Conservation (phyloP, 768 basidiomycete species). For the Leccinum boreale region DNA sequence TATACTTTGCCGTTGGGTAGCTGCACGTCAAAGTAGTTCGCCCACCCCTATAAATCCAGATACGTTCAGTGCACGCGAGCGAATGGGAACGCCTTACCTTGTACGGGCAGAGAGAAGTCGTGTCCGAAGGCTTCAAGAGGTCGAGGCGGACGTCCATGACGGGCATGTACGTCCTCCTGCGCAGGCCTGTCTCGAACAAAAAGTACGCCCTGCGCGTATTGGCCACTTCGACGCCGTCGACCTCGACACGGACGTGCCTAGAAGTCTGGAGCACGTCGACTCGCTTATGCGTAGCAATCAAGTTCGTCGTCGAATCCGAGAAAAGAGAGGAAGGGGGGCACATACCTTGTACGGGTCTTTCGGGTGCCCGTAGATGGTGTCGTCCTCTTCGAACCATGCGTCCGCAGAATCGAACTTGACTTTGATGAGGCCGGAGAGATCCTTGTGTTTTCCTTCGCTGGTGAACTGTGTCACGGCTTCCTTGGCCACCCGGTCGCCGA, state of each 20-base stretch:
- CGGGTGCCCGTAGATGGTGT: slow-evolving; percentile 56
- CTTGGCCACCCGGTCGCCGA: slow-evolving; percentile 37
- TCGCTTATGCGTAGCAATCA: slow-evolving; percentile 36
- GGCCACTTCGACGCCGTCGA: slow-evolving; percentile 61
- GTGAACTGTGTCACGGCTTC: slow-evolving; percentile 38
- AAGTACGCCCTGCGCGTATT: slow-evolving; percentile 53
- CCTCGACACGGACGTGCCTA: slow-evolving; percentile 55
- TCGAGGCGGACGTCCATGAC: slow-evolving; percentile 52
- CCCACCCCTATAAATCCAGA: slow-evolving; percentile 44
- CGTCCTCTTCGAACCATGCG: slow-evolving; percentile 70
- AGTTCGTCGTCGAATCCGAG: background rate
- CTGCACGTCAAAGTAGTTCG: slow-evolving; percentile 53
- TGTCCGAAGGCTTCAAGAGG: slow-evolving; percentile 45
- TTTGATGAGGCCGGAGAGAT: slow-evolving; percentile 46
- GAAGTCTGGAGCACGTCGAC: slow-evolving; percentile 61
- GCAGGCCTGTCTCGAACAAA: slow-evolving; percentile 56
- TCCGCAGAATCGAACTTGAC: slow-evolving; percentile 50
- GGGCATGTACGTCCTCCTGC: slow-evolving; percentile 59
- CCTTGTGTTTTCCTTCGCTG: slow-evolving; percentile 27
- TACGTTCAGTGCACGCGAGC: background rate
- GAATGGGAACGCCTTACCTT: slow-evolving; percentile 40
- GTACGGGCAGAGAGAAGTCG: slow-evolving; percentile 56
- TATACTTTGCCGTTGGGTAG: slow-evolving; percentile 41
- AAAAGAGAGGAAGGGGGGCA: background rate
- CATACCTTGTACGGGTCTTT: slow-evolving; percentile 69